Evolutionary conservation across 169 alveolate genomes (phyloP), one percentile per base, ranked within the genome.

Genomic region (Eimeria necatrix): DNA sequence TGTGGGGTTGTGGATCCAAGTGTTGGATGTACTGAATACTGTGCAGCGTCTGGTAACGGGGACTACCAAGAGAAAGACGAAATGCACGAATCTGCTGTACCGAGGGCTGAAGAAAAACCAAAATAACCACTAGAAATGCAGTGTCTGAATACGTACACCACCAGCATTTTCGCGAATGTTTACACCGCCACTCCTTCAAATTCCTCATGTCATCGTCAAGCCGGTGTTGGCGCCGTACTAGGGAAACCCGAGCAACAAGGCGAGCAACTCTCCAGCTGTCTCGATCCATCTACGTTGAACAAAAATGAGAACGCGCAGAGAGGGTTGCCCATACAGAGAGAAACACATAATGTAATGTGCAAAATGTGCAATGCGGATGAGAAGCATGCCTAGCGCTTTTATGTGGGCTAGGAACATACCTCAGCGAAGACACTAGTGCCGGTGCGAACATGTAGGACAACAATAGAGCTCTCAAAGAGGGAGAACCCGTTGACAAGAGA

Each of bases 351-450:
- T 12, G n/a, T 14, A 0, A 3, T 14, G 46, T 68, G 9, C 80
- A 68, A 68, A 18, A 12, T 56, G 68, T 12, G 68, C 22, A 56
- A 3, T 56, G 22, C 12, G 12, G 68, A 12, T 10, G 68, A 10
- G 68, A 56, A 18, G 68, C 22, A 18, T 56, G 68, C 68, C 12
- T 56, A 56, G 12, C 20, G 12, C 68, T 56, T 56, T 10, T 56
- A 56, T 18, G 2, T 12, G 12, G 12, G 20, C 68, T 56, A 0
- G 20, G 26, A 64, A 59, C 87, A 20, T n/a, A 95, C 96, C 90
- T 96, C 97, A 56, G 98, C 98, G 70, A 96, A 96, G 53, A 96
- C 96, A 49, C 97, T 94, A 6, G 98, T 96, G 76, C 98, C 97
- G 12, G 96, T 93, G 56, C 96, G 95, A n/a, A 96, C 97, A 71